Conservation (phyloP, 768 basidiomycete species). For the Sporobolomyces roseus region DNA sequence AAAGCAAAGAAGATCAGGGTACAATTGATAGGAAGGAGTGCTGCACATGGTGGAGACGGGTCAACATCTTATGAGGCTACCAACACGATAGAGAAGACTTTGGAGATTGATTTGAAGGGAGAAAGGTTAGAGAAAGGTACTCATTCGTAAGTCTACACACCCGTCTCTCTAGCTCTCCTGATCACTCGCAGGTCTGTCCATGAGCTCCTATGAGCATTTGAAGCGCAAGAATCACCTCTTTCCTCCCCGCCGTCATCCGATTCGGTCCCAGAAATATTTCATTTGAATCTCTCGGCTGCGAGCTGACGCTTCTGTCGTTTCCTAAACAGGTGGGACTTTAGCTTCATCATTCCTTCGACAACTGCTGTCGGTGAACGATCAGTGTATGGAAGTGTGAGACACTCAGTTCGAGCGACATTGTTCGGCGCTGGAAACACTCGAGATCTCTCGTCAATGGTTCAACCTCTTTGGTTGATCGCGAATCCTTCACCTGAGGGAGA, state of each 20-base stretch:
- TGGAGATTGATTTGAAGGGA: conserved; percentile 29
- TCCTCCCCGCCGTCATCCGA: conserved; percentile 4
- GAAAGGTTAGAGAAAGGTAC: conserved; percentile 25
- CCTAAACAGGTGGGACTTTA: conserved; percentile 26
- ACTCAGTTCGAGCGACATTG: conserved; percentile 12
- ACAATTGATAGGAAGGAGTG: conserved; percentile 18
- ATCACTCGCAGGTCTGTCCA: too few species aligned
- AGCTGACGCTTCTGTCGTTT: background rate
- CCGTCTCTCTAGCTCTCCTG: too few species aligned
- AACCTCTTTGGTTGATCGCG: conserved; percentile 24
- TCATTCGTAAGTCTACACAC: conserved; percentile 17
- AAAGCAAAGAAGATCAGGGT: conserved; percentile 5
- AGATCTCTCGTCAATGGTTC: conserved; percentile 2
- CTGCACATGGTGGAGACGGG: conserved; percentile 24
- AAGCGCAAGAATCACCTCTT: background rate
- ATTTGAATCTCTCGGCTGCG: too few species aligned
- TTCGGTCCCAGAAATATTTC: background rate
- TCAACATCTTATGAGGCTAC: conserved; percentile 12
- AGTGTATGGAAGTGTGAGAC: conserved; percentile 19
- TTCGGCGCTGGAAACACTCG: conserved; percentile 13
- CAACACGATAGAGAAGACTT: conserved; percentile 20
- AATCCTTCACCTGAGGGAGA: conserved; percentile 23
- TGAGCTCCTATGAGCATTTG: too few species aligned
- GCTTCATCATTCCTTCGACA: conserved; percentile 33
- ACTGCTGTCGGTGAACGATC: conserved; percentile 27